Evolutionary conservation across 2,329 filamentous ascomycete genomes (phyloP).

Genomic region (Emydomyces testavorans): DNA sequence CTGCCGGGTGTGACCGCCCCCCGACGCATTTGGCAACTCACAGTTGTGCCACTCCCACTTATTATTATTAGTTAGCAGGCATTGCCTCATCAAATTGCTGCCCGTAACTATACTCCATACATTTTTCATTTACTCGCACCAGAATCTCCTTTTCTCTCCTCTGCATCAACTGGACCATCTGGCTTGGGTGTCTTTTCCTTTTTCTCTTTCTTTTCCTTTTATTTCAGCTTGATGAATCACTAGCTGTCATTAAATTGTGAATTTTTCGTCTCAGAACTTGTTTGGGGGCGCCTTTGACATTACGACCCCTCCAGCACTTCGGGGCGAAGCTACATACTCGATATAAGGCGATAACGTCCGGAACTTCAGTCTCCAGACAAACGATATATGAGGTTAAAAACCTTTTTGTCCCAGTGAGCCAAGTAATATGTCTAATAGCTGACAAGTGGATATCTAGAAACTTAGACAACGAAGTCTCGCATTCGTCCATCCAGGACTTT

Average conservation of each 20-base stretch:
- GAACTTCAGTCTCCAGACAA: not conserved
- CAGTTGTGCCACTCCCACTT: not conserved
- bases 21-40: constrained; percentile 11
- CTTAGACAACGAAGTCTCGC: not conserved
- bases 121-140: constrained; percentile 8
- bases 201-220: not conserved
- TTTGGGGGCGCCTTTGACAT: constrained; percentile 8
- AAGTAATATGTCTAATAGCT: not conserved
- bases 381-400: not conserved
- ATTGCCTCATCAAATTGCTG: not conserved
- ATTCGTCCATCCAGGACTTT: not conserved
- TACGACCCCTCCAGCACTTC: constrained; percentile 6
- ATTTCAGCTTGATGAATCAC: not conserved
- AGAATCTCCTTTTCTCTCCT: not conserved
- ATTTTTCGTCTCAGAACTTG: constrained; percentile 12
- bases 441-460: not conserved
- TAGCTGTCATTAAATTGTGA: not conserved
- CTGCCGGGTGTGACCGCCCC: constrained; percentile 11
- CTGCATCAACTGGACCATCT: not conserved
- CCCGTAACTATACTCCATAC: not conserved
- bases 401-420: not conserved
- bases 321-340: not conserved
- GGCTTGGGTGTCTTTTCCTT: not conserved
- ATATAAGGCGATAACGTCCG: not conserved
- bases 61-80: not conserved